Evolutionary conservation across 2,329 filamentous ascomycete genomes (phyloP).

Genomic region (Phaeosphaeria sp.): DNA sequence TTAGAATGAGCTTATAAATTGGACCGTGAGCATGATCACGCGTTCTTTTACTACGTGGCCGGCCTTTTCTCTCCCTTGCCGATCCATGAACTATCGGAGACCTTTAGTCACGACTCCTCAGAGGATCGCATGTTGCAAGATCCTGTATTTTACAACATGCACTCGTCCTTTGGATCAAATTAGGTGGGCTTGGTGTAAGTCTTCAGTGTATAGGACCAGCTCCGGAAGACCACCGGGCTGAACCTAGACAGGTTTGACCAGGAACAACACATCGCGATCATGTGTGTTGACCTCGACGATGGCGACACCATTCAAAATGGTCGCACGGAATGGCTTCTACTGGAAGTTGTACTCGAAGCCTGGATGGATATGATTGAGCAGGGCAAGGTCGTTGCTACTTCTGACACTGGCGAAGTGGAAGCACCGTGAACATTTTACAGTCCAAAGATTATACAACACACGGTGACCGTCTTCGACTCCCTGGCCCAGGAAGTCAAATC

Average conservation of each 20-base stretch:
- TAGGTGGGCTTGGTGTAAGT: constrained; percentile 6
- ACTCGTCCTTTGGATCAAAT: constrained; percentile 3
- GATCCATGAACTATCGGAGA: neutral
- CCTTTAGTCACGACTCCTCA: neutral
- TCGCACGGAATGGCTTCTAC: constrained; percentile 14
- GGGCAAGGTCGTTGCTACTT: constrained; percentile 18
- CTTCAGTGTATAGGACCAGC: neutral
- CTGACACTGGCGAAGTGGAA: constrained; percentile 2
- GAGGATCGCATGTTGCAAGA: neutral
- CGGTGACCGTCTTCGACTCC: constrained; percentile 1
- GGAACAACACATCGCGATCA: constrained; percentile 1
- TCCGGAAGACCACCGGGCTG: neutral
- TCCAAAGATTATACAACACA: constrained; percentile 9
- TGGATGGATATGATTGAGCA: constrained; percentile 20
- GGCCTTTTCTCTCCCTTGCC: neutral
- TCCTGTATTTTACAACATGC: constrained; percentile 3
- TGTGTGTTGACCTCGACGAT: constrained; percentile 8
- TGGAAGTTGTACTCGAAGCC: constrained; percentile 17
- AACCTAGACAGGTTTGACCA: constrained; percentile 5
- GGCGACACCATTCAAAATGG: constrained; percentile 1
- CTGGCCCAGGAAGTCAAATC: neutral
- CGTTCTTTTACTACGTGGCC: constrained; percentile 9
- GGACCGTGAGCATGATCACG: neutral
- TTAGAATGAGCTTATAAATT: constrained; percentile 5
- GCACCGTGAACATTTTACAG: constrained; percentile 8